Evolutionary conservation across 192 early-diverging fungal species (phyloP).

Genomic region (Globomyces pollinis-pini): DNA sequence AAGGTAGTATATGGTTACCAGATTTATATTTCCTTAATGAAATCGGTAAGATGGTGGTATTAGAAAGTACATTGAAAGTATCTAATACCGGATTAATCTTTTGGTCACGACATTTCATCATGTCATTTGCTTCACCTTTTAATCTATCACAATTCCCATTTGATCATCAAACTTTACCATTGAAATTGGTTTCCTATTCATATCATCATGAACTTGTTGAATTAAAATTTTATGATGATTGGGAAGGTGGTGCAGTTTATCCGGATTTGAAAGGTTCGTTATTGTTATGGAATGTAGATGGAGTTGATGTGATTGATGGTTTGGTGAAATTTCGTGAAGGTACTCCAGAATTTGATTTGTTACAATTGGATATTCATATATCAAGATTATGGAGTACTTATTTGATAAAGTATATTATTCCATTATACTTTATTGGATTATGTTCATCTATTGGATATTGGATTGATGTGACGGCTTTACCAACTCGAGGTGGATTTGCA

Average conservation of each 20-base stretch:
- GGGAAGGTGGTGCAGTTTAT: constrained; percentile 2
- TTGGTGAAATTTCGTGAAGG: not conserved
- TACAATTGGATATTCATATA: not conserved
- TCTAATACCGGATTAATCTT: constrained; percentile 1
- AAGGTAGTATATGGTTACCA: constrained; percentile 7
- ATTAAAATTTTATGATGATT: not conserved
- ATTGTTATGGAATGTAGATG: not conserved
- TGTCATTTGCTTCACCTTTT: constrained; percentile 9
- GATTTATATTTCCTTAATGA: constrained; percentile 21
- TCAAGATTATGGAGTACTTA: constrained; percentile 1
- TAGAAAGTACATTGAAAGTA: constrained; percentile 13
- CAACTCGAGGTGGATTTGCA: constrained; percentile 3
- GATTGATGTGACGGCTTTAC: constrained; percentile 12
- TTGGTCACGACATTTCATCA: constrained; percentile 16
- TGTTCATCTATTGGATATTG: constrained; percentile 11
- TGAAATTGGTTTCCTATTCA: constrained; percentile 14
- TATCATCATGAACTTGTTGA: not conserved
- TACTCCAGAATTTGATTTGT: constrained; percentile 8
- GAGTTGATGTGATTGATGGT: not conserved
- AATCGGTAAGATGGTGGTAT: not conserved
- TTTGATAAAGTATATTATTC: constrained; percentile 16
- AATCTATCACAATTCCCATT: constrained; percentile 14
- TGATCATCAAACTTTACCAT: constrained; percentile 8
- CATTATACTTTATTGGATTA: constrained; percentile 10
- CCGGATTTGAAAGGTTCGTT: not conserved